These are phyloP conservation scores for Penicillium crustosum DNA, from an alignment of 2,329 filamentous ascomycete genomes.

Conservation along the genomic window DNA sequence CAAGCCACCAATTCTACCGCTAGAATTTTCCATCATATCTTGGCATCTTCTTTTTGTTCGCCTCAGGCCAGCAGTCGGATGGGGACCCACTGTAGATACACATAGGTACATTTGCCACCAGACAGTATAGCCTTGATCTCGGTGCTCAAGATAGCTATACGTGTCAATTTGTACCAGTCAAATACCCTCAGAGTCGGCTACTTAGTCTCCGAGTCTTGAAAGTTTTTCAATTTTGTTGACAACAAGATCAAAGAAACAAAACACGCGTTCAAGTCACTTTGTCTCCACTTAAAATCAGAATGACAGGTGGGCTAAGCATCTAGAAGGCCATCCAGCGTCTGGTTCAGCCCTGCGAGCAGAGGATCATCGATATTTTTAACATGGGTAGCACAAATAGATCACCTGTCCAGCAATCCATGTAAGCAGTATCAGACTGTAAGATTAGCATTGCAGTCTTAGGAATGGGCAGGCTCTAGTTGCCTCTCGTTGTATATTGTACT, in stretches of 20 bases:
- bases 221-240: accelerated
- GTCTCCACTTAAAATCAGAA: neutral
- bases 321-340: neutral
- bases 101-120: neutral
- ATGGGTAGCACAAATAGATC: neutral
- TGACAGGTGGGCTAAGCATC: neutral
- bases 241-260: conserved; percentile 7
- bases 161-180: neutral
- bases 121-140: conserved; percentile 1
- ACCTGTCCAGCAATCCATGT: neutral
- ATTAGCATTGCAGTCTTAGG: neutral
- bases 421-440: neutral
- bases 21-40: conserved; percentile 2
- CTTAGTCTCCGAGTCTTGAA: accelerated
- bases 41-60: neutral
- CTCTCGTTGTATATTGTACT: neutral
- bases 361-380: neutral
- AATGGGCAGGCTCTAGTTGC: neutral
- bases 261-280: conserved; percentile 2
- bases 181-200: accelerated
- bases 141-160: neutral
- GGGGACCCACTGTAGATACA: neutral
- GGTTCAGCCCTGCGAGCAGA: neutral
- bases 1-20: neutral
- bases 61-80: neutral